These are phyloP conservation scores for Euphorbia celastroides DNA, from an alignment of 441 rosid genomes.

Conservation along the genomic window DNA sequence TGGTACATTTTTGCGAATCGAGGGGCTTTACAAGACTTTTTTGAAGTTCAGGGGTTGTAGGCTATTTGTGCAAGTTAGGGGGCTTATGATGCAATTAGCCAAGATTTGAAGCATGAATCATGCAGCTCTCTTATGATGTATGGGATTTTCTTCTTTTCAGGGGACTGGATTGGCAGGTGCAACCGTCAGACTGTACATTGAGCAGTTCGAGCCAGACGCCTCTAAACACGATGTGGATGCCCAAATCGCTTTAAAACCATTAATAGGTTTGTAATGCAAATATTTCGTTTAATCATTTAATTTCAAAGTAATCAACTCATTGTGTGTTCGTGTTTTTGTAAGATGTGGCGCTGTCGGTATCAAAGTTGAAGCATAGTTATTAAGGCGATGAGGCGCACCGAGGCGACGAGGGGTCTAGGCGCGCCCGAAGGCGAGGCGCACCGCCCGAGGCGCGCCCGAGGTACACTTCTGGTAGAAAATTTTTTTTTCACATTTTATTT, in stretches of 20 bases:
- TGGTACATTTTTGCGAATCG: too few species aligned
- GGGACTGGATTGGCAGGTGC: slow-evolving; percentile 99
- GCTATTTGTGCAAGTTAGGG: too few species aligned
- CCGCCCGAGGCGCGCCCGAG: too few species aligned
- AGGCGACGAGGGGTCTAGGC: too few species aligned
- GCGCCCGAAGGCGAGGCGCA: too few species aligned
- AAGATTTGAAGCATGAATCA: slow-evolving; percentile 9
- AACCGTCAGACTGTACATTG: slow-evolving; percentile 74
- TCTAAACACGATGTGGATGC: slow-evolving; percentile 89
- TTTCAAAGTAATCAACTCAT: not conserved
- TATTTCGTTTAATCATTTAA: not conserved
- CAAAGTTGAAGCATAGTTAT: slow-evolving; percentile 89
- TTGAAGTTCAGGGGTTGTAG: too few species aligned
- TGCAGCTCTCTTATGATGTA: too few species aligned
- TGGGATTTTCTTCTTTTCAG: slow-evolving; percentile 26
- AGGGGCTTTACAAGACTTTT: too few species aligned
- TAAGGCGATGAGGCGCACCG: too few species aligned
- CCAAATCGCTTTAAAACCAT: slow-evolving; percentile 70
- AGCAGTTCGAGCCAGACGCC: slow-evolving; percentile 75
- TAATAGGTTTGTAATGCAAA: slow-evolving; percentile 46
- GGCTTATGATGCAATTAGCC: too few species aligned
- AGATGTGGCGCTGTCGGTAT: slow-evolving; percentile 80
- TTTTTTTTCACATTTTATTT: too few species aligned
- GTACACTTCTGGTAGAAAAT: too few species aligned
- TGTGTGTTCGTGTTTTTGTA: slow-evolving; percentile 25